Evolutionary conservation across 2,329 filamentous ascomycete genomes (phyloP).

Genomic region (Aureobasidium lini): DNA sequence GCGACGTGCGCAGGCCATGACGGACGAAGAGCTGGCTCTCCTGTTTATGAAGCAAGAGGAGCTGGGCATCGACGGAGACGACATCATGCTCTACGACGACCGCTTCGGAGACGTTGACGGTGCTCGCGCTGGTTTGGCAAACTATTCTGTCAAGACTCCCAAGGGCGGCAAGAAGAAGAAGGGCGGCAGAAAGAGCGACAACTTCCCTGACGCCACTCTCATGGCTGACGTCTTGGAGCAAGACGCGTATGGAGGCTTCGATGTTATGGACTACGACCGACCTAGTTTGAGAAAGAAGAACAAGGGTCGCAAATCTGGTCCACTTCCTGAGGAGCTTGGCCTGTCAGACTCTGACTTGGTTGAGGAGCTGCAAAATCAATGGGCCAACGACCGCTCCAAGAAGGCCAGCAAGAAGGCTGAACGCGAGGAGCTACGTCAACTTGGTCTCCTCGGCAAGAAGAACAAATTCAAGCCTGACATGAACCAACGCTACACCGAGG

Average conservation of each 20-base stretch:
- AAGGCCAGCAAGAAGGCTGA: conserved; percentile 42
- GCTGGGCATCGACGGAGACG: conserved; percentile 53
- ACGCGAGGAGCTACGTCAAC: conserved; percentile 37
- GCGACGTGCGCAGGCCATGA: conserved; percentile 33
- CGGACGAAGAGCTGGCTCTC: conserved; percentile 56
- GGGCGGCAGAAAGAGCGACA: conserved; percentile 22
- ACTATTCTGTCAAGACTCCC: conserved; percentile 19
- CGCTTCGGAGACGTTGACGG: conserved; percentile 25
- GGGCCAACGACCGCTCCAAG: conserved; percentile 39
- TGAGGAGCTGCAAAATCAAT: conserved; percentile 32
- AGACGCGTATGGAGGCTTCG: conserved; percentile 61
- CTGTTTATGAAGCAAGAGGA: conserved; percentile 56
- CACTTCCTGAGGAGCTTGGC: conserved; percentile 27
- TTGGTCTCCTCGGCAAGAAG: conserved; percentile 33
- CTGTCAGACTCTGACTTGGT: conserved; percentile 39
- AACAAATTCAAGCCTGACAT: conserved; percentile 41
- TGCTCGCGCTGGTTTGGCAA: conserved; percentile 24
- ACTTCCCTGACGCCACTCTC: conserved; percentile 48
- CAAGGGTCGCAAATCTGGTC: conserved; percentile 46
- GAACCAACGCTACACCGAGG: conserved; percentile 62
- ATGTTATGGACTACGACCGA: conserved; percentile 76
- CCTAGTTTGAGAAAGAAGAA: conserved; percentile 59
- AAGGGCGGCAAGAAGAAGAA: conserved; percentile 16
- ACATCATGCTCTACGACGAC: conserved; percentile 50
- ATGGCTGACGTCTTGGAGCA: conserved; percentile 53